phyloP scores from a whole-genome alignment of 306 rosid genomes.

The Luffa aegyptiaca region DNA sequence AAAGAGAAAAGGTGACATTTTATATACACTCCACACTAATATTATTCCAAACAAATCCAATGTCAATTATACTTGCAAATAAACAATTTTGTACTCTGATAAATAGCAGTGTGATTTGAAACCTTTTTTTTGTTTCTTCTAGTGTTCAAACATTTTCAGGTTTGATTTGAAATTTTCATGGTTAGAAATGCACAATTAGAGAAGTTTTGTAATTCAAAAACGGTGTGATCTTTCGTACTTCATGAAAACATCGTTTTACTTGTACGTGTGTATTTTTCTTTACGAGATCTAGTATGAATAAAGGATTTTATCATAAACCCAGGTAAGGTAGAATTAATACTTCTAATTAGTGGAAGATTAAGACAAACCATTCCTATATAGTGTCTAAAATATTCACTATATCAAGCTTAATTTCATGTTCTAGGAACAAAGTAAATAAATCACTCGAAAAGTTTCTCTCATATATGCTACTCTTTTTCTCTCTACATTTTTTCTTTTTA shows the following conservation, averaged over 20 bases:
- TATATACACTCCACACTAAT: background rate
- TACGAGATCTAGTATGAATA: background rate
- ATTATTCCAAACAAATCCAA: constrained; percentile 1
- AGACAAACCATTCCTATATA: too few species aligned
- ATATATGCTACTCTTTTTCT: background rate
- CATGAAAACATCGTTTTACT: background rate
- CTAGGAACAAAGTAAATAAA: background rate
- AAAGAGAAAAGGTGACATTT: constrained; percentile 2
- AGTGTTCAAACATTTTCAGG: background rate
- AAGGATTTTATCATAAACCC: background rate
- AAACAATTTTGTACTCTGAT: background rate
- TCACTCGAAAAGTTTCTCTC: background rate
- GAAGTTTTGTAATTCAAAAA: too few species aligned
- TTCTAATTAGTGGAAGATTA: too few species aligned
- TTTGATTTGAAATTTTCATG: background rate
- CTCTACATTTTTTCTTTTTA: background rate
- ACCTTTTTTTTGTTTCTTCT: background rate
- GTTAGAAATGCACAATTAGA: background rate
- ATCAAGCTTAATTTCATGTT: background rate
- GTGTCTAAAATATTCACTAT: background rate
- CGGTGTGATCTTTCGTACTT: background rate
- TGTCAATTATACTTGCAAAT: background rate
- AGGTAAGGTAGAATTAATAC: background rate
- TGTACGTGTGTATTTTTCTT: background rate
- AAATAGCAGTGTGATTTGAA: background rate